Percentiles rank a stretch among this genome's conserved stretches.
These are phyloP conservation scores for Blepharisma stoltei DNA, from an alignment of 73 alveolate species.

Conservation along the genomic window DNA sequence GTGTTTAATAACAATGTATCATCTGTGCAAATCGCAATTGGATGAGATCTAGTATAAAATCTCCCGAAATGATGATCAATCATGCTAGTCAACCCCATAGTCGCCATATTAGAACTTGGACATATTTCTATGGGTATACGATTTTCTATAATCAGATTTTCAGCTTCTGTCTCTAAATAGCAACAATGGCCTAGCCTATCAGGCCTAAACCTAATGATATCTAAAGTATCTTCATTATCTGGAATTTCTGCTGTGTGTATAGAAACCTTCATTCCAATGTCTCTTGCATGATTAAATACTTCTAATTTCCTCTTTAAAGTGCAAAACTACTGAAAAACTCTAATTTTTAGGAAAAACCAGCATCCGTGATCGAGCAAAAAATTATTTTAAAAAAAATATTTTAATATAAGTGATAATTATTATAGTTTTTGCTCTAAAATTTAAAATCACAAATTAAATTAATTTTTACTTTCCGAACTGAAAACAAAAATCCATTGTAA, in stretches of 20 bases:
- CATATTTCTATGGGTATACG: slow-evolving; percentile 81
- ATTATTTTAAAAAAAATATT: too few species aligned
- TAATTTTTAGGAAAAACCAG: too few species aligned
- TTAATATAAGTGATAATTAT: too few species aligned
- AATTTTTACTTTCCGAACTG: too few species aligned
- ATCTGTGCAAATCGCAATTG: slow-evolving; percentile 62
- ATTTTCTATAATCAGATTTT: slow-evolving; percentile 33
- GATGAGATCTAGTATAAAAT: slow-evolving; percentile 38
- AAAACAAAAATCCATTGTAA: too few species aligned
- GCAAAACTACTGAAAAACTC: too few species aligned
- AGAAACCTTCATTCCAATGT: slow-evolving; percentile 61
- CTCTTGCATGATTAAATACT: slow-evolving; percentile 54
- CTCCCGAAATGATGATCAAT: slow-evolving; percentile 35
- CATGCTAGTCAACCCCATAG: slow-evolving; percentile 43
- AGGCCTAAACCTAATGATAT: slow-evolving; percentile 71
- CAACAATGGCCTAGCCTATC: slow-evolving; percentile 86
- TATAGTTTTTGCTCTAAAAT: too few species aligned
- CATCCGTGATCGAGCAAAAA: too few species aligned
- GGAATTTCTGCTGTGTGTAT: slow-evolving; percentile 72
- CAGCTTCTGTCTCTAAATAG: slow-evolving; percentile 43
- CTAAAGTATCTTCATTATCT: slow-evolving; percentile 57
- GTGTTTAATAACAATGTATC: slow-evolving; percentile 75
- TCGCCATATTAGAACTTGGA: slow-evolving; percentile 60
- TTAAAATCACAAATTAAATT: too few species aligned
- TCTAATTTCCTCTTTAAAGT: not conserved